Evolutionary conservation across 768 basidiomycete species (phyloP), one percentile per base, ranked within the genome.

Genomic region (Trametes gibbosa): DNA sequence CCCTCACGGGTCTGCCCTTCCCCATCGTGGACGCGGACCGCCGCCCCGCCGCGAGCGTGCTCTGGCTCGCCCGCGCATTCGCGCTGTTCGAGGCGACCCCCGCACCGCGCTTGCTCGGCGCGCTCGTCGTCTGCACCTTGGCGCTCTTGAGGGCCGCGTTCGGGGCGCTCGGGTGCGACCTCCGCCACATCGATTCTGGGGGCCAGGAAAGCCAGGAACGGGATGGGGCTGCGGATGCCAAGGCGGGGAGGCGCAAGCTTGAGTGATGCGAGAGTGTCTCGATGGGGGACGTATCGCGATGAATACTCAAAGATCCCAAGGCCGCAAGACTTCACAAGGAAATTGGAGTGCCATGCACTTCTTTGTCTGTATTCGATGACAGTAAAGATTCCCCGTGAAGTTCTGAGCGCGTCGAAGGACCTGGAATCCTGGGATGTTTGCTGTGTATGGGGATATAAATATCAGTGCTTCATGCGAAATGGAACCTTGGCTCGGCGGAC

Each of bases 41-140:
- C 35, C 67, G 55, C 49, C 65, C 64, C 59, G 45, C 67, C 59
- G 57, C 64, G 56, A 55, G 62, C 39, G 37, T 47, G 65, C 25
- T 68, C 29, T 40, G 69, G 24, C 47, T 71, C 13, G 76, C 74
- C 2, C 39, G 42, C 17, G 10, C 74, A n/a, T 81, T 83, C 61
- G 76, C 77, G 56, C 43, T 72, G 29, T 55, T 80, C 48, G 77
- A 82, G 67, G 54, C 54, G 27, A 73, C 68, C 6, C 76, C 76
- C 10, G 43, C 70, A 43, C 66, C 77, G 57, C 50, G 21, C 7
- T 27, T 75, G 37, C 27, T 76, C 0, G 78, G 76, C 12, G 50
- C n/a, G 37, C 54, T 60, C 40, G 68, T 68, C 65, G 52, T 42
- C 1, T 57, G 59, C 25, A 46, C 29, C 19, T 37, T 68, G 43